A percentile compares a stretch with the other conserved stretches of the same genome.
Evolutionary conservation across 257 asterid species (phyloP).

Genomic region (Linaria vulgaris): DNA sequence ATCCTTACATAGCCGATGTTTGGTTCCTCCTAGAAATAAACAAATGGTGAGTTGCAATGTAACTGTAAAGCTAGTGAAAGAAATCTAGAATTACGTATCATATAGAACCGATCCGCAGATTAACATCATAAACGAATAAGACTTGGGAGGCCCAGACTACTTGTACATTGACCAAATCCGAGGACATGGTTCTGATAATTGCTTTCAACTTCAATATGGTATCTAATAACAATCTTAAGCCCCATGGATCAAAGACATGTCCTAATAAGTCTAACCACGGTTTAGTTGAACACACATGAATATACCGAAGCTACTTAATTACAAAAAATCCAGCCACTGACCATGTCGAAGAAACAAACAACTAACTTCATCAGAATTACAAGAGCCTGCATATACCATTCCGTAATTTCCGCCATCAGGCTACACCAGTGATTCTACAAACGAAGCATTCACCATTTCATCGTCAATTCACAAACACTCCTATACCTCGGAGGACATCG

Average conservation of each 20-base stretch:
- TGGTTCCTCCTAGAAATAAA: conserved; percentile 44
- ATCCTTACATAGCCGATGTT: conserved; percentile 48
- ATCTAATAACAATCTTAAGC: no score
- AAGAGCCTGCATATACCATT: no score
- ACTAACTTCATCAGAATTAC: no score
- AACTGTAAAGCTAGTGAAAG: conserved; percentile 13
- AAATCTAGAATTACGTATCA: neutral
- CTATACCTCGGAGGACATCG: no score
- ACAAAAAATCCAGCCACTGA: no score
- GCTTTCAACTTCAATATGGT: no score
- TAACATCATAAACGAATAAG: conserved; percentile 8
- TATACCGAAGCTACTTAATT: no score
- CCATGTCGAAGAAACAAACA: no score
- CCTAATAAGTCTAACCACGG: neutral
- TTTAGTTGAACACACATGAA: neutral
- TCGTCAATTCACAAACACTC: no score
- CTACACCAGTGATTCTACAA: no score
- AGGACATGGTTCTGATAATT: neutral
- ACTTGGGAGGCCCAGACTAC: neutral
- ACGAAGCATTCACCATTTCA: no score
- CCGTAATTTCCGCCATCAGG: no score
- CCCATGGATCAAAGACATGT: neutral
- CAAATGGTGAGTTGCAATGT: conserved; percentile 18
- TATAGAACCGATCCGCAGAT: neutral
- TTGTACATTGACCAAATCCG: neutral